Percentiles rank a stretch among this genome's conserved stretches.
These are phyloP conservation scores for Brasenia schreberi DNA, from an alignment of 164 flowering plant genomes.

Conservation along the genomic window DNA sequence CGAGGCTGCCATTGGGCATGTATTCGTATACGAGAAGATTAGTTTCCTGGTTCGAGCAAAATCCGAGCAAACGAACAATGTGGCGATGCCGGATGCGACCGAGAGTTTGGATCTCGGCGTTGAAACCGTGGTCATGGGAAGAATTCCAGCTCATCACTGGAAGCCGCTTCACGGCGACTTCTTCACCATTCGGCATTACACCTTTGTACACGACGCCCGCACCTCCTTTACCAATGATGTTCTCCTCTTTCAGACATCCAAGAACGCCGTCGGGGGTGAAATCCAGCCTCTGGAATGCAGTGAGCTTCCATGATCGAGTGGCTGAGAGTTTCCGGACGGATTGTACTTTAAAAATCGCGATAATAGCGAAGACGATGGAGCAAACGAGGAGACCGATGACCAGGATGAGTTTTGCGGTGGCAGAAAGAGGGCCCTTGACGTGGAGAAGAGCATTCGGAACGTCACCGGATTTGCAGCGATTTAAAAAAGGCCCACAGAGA, in stretches of 20 bases:
- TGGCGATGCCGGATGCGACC: conserved; percentile 90
- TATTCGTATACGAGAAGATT: conserved; percentile 87
- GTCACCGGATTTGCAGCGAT: conserved; percentile 63
- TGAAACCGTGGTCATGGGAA: conserved; percentile 91
- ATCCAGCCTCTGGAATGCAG: conserved; percentile 90
- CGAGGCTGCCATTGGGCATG: conserved; percentile 96
- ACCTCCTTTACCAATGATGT: conserved; percentile 98
- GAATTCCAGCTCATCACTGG: conserved; percentile 91
- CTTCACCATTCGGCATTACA: conserved; percentile 68
- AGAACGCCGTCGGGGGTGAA: conserved; percentile 81
- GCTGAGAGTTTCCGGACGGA: conserved; percentile 69
- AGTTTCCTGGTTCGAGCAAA: conserved; percentile 91
- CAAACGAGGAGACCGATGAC: conserved; percentile 81
- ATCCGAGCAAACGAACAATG: conserved; percentile 82
- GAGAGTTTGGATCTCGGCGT: conserved; percentile 90
- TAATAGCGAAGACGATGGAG: conserved; percentile 81
- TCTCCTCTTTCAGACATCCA: conserved; percentile 83
- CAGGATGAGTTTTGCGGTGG: conserved; percentile 72
- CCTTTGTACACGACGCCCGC: conserved; percentile 97
- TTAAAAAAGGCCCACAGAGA: conserved; percentile 83
- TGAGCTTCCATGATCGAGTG: conserved; percentile 77
- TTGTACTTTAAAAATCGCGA: conserved; percentile 78
- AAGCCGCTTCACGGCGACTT: conserved; percentile 81
- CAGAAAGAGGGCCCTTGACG: conserved; percentile 51
- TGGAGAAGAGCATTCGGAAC: conserved; percentile 29